Evolutionary conservation across 2,329 filamentous ascomycete species (phyloP).

Genomic region (Beauveria medogensis): DNA sequence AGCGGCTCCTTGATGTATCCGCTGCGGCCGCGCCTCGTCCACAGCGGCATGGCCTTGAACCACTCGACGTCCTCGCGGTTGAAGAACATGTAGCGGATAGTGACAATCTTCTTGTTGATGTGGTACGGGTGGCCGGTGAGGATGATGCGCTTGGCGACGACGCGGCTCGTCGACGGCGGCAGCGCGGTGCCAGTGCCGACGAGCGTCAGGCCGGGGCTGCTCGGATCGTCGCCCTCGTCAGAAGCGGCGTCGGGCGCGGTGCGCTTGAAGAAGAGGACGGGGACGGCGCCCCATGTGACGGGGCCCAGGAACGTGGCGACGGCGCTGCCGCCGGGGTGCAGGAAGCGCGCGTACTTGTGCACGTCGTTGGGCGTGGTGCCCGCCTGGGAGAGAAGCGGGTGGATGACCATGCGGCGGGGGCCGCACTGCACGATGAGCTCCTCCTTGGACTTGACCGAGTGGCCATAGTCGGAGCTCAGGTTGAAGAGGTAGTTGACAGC

Average conservation of each 20-base stretch:
- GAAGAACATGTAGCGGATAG: slow-evolving; percentile 99
- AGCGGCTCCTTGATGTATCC: slow-evolving; percentile 91
- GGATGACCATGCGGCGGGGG: slow-evolving; percentile 75
- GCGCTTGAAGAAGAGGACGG: slow-evolving; percentile 78
- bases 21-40: slow-evolving; percentile 81
- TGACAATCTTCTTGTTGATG: slow-evolving; percentile 96
- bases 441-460: slow-evolving; percentile 82
- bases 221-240: slow-evolving; percentile 34
- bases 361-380: slow-evolving; percentile 93
- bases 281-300: slow-evolving; percentile 86
- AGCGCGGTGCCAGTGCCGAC: slow-evolving; percentile 83
- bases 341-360: slow-evolving; percentile 88
- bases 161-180: slow-evolving; percentile 64
- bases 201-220: slow-evolving; percentile 53
- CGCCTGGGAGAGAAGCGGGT: slow-evolving; percentile 82
- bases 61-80: slow-evolving; percentile 89
- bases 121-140: slow-evolving; percentile 96
- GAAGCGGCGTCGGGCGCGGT: slow-evolving; percentile 34
- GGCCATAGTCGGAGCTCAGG: slow-evolving; percentile 66
- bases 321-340: slow-evolving; percentile 83
- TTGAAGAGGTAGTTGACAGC: slow-evolving; percentile 85
- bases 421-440: slow-evolving; percentile 89
- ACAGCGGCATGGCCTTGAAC: slow-evolving; percentile 94
- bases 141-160: slow-evolving; percentile 89
- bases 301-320: slow-evolving; percentile 87